Evolutionary conservation across 768 basidiomycete species (phyloP), one percentile per base, ranked within the genome.

Genomic region (Psilocybe subaeruginosa): DNA sequence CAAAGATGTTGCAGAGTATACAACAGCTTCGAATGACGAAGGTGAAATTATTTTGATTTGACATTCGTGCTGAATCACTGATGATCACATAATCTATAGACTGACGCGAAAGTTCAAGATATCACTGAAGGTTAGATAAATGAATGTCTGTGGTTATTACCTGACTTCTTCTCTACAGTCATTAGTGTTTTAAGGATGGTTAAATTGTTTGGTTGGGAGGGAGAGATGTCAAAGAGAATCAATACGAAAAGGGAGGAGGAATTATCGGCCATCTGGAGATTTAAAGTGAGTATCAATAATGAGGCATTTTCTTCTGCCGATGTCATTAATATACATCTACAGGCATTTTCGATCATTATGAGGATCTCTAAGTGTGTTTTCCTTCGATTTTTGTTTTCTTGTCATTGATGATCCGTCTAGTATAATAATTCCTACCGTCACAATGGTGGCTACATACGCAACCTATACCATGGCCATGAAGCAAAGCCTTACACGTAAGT

Each of bases 171-270:
- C 17, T 46, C n/a, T 14, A 3, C 37, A 85, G 85, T 77, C 9
- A 76, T 86, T 68, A 79, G 78, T 61, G 79, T 84, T 29, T 66
- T 88, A 12, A 80, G 88, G 16, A 89, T 90, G 84, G 77, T 90
- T 68, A 91, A 91, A 72, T 74, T 91, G 45, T 90, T 92, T 65
- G 90, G 80, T 7, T 83, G 90, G 82, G 81, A 87, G 78, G 79
- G 81, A 59, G 80, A 83, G 50, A 81, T 89, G 68, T 75, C 81
- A 23, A 70, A 79, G 11, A 78, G 78, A 53, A 76, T 93, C 49
- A 73, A 78, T 19, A 79, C 80, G 31, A 85, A 84, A 65, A 81
- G 91, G 60, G 82, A 87, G 47, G 80, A 81, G 3, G 91, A 93
- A 70, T 72, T 93, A 14, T 59, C 66, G 3, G 81, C 79, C 71